Evolutionary conservation across 441 rosid species (phyloP).

Genomic region (Arabidopsis hybrid): DNA sequence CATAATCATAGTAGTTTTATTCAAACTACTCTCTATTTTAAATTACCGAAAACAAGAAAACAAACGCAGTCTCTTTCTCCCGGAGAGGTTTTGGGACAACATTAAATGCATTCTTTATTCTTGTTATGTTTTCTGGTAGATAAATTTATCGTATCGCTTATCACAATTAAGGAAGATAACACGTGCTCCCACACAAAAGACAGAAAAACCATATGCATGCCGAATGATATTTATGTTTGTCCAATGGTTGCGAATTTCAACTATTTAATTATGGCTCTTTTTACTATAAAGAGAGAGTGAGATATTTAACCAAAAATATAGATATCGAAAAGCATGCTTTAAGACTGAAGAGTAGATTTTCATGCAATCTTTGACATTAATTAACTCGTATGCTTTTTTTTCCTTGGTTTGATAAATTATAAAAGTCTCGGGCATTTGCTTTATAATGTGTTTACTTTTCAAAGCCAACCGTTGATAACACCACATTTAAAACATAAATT

Average conservation of each 20-base stretch:
- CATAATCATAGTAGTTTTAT: neutral
- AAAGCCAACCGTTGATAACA: too few species aligned
- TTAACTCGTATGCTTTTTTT: neutral
- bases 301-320: neutral
- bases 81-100: neutral
- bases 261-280: slow-evolving; percentile 16
- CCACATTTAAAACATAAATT: too few species aligned
- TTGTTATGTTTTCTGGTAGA: slow-evolving; percentile 4
- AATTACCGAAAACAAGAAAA: neutral
- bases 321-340: slow-evolving; percentile 17
- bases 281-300: neutral
- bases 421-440: too few species aligned
- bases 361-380: slow-evolving; percentile 26
- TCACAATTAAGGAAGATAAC: slow-evolving; percentile 28
- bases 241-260: slow-evolving; percentile 37
- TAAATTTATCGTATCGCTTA: slow-evolving; percentile 14
- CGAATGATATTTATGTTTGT: slow-evolving; percentile 29
- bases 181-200: slow-evolving; percentile 37
- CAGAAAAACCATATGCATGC: slow-evolving; percentile 40
- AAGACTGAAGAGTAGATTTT: neutral
- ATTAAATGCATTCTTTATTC: slow-evolving; percentile 28
- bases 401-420: too few species aligned
- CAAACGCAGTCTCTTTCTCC: neutral
- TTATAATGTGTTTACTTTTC: too few species aligned
- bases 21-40: neutral